Evolutionary conservation across 2,329 filamentous ascomycete species (phyloP).

Genomic region (Xylariaceae sp.): DNA sequence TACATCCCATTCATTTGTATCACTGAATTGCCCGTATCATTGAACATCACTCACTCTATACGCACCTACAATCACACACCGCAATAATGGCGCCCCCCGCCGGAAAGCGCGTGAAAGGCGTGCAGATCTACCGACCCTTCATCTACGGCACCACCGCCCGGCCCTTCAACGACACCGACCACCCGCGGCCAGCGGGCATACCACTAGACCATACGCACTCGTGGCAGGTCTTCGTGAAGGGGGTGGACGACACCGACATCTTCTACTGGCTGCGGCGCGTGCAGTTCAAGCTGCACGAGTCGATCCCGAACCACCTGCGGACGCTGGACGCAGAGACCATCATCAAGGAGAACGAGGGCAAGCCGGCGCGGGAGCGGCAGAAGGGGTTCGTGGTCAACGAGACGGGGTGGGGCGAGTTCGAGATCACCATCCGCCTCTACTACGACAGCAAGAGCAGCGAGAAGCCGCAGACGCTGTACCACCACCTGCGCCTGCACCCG

Average conservation of each 20-base stretch:
- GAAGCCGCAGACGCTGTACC: constrained; percentile 94
- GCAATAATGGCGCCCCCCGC: constrained; percentile 60
- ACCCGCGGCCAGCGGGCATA: constrained; percentile 74
- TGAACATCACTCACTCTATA: constrained; percentile 8
- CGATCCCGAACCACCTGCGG: constrained; percentile 87
- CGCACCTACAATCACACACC: constrained; percentile 2
- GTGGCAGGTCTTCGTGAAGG: constrained; percentile 93
- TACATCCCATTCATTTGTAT: too few relatives aligned
- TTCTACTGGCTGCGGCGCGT: constrained; percentile 96
- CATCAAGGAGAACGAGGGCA: constrained; percentile 35
- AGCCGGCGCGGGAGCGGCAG: constrained; percentile 54
- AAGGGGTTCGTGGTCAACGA: constrained; percentile 76
- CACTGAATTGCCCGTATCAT: background rate
- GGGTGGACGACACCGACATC: constrained; percentile 85
- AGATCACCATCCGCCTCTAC: constrained; percentile 92
- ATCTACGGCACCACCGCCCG: constrained; percentile 80
- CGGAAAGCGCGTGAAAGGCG: constrained; percentile 67
- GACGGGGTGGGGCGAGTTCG: constrained; percentile 98
- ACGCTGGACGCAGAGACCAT: constrained; percentile 53
- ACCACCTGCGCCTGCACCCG: constrained; percentile 87
- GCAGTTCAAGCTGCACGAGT: constrained; percentile 97
- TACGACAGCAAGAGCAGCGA: constrained; percentile 86
- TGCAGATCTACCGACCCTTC: constrained; percentile 66
- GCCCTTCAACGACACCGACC: constrained; percentile 75
- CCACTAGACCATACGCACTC: constrained; percentile 94